Conservation (phyloP, 495 filamentous ascomycete genomes). For the Podospora sp. region DNA sequence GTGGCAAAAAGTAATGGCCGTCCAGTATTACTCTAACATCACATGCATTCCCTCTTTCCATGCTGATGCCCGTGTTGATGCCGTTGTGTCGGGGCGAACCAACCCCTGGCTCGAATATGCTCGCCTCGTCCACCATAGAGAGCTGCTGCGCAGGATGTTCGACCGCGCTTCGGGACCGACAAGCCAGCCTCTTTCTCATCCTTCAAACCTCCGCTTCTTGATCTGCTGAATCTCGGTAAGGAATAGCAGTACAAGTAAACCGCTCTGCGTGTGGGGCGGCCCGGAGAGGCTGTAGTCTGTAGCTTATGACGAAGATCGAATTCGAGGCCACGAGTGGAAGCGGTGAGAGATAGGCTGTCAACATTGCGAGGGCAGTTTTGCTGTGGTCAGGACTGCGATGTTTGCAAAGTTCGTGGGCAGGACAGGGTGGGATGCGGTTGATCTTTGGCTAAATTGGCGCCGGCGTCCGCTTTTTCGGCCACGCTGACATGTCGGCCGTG, state of each 20-base stretch:
- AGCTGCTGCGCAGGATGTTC: too few species aligned
- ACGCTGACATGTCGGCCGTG: conserved; percentile 9
- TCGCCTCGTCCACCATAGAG: too few species aligned
- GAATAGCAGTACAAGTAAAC: too few species aligned
- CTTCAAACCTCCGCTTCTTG: too few species aligned
- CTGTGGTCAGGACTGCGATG: not conserved
- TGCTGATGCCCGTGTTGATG: too few species aligned
- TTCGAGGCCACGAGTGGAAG: not conserved
- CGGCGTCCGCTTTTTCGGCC: not conserved
- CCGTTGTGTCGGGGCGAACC: too few species aligned
- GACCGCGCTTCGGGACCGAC: too few species aligned
- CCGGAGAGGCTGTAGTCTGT: not conserved
- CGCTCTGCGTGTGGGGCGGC: not conserved
- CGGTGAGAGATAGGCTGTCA: not conserved
- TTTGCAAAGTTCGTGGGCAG: not conserved
- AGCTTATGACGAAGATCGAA: not conserved
- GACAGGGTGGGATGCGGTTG: not conserved
- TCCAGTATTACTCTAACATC: not conserved
- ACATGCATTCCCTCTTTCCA: not conserved
- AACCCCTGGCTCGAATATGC: too few species aligned
- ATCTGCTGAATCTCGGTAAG: too few species aligned
- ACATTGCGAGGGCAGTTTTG: too few species aligned
- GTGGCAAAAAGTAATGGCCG: conserved; percentile 10
- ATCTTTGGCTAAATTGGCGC: not conserved
- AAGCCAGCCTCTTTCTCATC: too few species aligned